A percentile compares a stretch with the other conserved stretches of the same genome.
phyloP scores from a whole-genome alignment of 306 rosid species.

The Fragaria iinumae region DNA sequence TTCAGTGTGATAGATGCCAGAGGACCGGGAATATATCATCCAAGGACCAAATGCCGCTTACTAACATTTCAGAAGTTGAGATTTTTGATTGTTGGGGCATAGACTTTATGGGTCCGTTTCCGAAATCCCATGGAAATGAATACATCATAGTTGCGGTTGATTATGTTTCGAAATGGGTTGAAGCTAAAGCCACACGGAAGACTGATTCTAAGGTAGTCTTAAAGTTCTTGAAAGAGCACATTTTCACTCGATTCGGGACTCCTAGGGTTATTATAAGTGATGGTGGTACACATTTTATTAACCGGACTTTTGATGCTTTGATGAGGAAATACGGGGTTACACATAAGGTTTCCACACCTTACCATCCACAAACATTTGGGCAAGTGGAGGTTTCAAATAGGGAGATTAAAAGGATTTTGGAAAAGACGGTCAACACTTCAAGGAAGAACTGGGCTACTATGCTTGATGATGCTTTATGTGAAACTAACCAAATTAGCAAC shows the following conservation, averaged over 20 bases:
- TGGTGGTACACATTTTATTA: not conserved
- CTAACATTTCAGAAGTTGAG: not conserved
- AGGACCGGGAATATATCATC: not conserved
- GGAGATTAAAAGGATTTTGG: too few species aligned
- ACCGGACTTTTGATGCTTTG: not conserved
- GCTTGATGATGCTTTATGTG: not conserved
- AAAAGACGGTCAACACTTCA: not conserved
- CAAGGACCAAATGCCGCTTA: not conserved
- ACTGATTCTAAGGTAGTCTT: too few species aligned
- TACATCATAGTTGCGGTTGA: not conserved
- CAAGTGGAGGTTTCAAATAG: too few species aligned
- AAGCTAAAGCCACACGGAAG: not conserved
- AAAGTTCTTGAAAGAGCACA: too few species aligned
- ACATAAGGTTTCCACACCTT: not conserved
- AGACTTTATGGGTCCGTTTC: not conserved
- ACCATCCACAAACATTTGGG: not conserved
- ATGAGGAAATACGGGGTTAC: not conserved
- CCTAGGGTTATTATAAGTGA: not conserved
- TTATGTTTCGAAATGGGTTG: not conserved
- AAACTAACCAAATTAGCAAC: too few species aligned
- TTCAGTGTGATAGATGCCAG: not conserved
- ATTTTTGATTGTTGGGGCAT: not conserved
- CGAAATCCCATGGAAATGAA: too few species aligned
- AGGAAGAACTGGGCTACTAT: not conserved
- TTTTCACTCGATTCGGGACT: too few species aligned